These are phyloP conservation scores for Aspergillus proliferans DNA, from an alignment of 2,329 filamentous ascomycete genomes.

Conservation along the genomic window DNA sequence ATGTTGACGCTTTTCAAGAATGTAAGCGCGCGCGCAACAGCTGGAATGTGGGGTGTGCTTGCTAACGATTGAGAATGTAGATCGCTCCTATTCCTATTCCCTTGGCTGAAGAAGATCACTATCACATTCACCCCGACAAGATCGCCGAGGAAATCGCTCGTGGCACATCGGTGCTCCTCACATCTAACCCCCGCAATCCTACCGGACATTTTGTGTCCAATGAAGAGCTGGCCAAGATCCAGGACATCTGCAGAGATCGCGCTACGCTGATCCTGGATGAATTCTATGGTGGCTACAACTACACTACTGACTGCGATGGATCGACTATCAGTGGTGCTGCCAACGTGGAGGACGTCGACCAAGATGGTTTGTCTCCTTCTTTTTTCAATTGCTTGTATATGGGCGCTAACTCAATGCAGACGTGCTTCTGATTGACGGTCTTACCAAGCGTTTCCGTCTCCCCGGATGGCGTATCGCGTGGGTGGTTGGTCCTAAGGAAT, in stretches of 20 bases:
- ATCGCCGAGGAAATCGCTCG: constrained; percentile 86
- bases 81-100: constrained; percentile 84
- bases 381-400: background rate
- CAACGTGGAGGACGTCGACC: constrained; percentile 83
- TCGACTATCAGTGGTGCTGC: constrained; percentile 81
- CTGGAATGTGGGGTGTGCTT: background rate
- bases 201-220: constrained; percentile 82
- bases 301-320: constrained; percentile 86
- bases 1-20: constrained; percentile 95
- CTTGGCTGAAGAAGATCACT: constrained; percentile 75
- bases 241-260: constrained; percentile 84
- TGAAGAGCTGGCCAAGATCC: constrained; percentile 80
- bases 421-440: constrained; percentile 87
- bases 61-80: constrained; percentile 33
- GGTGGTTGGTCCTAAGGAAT: constrained; percentile 94
- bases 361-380: constrained; percentile 49
- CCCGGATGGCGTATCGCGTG: constrained; percentile 96
- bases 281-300: constrained; percentile 96
- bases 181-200: constrained; percentile 91
- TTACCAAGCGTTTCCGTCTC: constrained; percentile 94
- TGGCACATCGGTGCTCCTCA: constrained; percentile 81
- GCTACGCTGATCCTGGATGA: constrained; percentile 93
- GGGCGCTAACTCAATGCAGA: constrained; percentile 40
- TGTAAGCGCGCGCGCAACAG: constrained; percentile 22
- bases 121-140: constrained; percentile 89